These are phyloP conservation scores for Lablab purpureus DNA, from an alignment of 306 rosid species.

Conservation along the genomic window DNA sequence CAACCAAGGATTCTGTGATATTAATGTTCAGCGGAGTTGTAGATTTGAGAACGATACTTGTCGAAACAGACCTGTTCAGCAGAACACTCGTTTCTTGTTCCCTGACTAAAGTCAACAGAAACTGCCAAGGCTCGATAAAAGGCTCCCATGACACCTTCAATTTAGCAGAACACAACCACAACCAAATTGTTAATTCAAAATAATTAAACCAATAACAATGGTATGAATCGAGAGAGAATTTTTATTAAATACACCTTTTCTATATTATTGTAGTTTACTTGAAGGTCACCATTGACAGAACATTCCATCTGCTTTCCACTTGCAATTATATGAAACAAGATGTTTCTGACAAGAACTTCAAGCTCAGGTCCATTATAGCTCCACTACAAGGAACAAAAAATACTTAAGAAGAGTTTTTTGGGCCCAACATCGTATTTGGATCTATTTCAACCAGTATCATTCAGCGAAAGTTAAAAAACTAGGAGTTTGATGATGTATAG, in stretches of 20 bases:
- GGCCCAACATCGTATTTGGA: background rate
- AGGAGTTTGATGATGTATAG: background rate
- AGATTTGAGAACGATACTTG: constrained; percentile 73
- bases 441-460: background rate
- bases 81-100: constrained; percentile 69
- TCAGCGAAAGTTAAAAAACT: background rate
- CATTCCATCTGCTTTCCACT: constrained; percentile 62
- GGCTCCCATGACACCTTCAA: constrained; percentile 95
- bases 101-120: constrained; percentile 62
- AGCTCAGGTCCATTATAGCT: constrained; percentile 84
- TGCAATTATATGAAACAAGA: constrained; percentile 58
- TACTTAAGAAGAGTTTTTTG: background rate
- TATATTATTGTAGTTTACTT: constrained; percentile 83
- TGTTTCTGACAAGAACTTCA: constrained; percentile 72
- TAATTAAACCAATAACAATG: background rate
- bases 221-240: background rate
- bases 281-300: constrained; percentile 63
- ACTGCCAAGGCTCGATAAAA: constrained; percentile 92
- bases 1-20: constrained; percentile 83
- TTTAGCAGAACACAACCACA: constrained; percentile 43
- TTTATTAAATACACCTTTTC: constrained; percentile 65
- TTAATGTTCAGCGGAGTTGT: constrained; percentile 74
- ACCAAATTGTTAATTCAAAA: constrained; percentile 36
- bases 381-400: constrained; percentile 63
- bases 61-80: constrained; percentile 66